Conservation (phyloP, 768 basidiomycete genomes). For the Rhizopogon rudus region DNA sequence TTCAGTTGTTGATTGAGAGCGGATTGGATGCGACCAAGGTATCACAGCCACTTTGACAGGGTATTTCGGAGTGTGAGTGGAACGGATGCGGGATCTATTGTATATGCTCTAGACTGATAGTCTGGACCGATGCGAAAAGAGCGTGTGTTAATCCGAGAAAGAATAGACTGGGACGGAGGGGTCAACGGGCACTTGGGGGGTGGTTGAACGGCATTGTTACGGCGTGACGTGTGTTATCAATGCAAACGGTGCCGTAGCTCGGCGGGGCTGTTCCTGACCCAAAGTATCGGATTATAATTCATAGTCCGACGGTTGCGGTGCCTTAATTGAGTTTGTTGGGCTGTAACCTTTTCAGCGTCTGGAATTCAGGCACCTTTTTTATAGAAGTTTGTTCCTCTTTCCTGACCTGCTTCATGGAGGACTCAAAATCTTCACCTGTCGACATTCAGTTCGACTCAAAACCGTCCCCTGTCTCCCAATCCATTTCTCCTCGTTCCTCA, state of each 20-base stretch:
- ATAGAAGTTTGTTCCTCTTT: constrained; percentile 30
- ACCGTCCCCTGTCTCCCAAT: constrained; percentile 2
- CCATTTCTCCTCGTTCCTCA: constrained; percentile 4
- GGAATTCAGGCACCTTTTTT: constrained; percentile 30
- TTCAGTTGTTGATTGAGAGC: neutral
- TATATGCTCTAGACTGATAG: constrained; percentile 2
- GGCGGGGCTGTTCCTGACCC: constrained; percentile 31
- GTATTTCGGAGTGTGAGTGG: neutral
- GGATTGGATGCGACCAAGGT: neutral
- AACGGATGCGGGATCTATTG: neutral
- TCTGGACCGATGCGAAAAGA: constrained; percentile 2
- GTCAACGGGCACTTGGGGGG: constrained; percentile 6
- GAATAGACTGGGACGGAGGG: neutral
- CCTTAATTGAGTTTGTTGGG: constrained; percentile 28
- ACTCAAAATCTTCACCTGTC: constrained; percentile 27
- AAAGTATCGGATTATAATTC: constrained; percentile 12
- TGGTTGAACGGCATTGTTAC: constrained; percentile 14
- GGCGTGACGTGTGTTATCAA: constrained; percentile 15
- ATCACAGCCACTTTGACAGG: neutral
- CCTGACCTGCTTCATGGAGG: constrained; percentile 25
- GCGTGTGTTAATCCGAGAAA: neutral
- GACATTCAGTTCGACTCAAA: constrained; percentile 15
- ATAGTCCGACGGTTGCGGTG: constrained; percentile 29
- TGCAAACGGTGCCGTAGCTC: constrained; percentile 30
- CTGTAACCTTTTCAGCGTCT: constrained; percentile 23